These are phyloP conservation scores for Santalum album DNA, from an alignment of 164 flowering plant genomes.

Conservation along the genomic window DNA sequence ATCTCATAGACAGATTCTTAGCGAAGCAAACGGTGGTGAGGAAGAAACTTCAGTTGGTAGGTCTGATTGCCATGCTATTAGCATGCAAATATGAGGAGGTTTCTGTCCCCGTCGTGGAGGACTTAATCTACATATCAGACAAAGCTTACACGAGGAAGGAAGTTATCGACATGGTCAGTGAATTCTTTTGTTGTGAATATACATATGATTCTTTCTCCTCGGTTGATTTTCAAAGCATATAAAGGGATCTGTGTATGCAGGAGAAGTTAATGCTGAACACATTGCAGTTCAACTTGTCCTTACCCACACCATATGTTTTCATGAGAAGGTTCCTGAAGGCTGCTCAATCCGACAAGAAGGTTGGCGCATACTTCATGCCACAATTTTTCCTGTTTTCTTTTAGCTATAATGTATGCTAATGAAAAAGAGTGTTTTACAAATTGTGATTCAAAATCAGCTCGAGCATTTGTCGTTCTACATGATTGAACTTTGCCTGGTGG, in stretches of 20 bases:
- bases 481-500: neutral
- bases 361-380: neutral
- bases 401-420: neutral
- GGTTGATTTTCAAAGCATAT: too few species aligned
- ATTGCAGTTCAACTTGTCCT: neutral
- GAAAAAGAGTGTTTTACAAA: neutral
- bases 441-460: neutral
- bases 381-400: neutral
- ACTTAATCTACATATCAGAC: slow-evolving; percentile 49
- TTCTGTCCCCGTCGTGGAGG: slow-evolving; percentile 48
- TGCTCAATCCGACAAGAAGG: neutral
- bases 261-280: neutral
- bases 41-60: slow-evolving; percentile 64
- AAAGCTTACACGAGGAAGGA: too few species aligned
- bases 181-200: too few species aligned
- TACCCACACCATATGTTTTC: neutral
- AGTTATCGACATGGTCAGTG: too few species aligned
- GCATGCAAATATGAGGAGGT: slow-evolving; percentile 74
- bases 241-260: neutral
- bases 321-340: neutral
- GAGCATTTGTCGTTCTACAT: neutral
- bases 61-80: slow-evolving; percentile 51
- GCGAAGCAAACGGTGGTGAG: slow-evolving; percentile 34
- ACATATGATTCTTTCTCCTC: too few species aligned
- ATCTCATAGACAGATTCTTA: slow-evolving; percentile 51